Conservation (phyloP, 2,329 filamentous ascomycete species). For the Scortechinia acanthostroma region DNA sequence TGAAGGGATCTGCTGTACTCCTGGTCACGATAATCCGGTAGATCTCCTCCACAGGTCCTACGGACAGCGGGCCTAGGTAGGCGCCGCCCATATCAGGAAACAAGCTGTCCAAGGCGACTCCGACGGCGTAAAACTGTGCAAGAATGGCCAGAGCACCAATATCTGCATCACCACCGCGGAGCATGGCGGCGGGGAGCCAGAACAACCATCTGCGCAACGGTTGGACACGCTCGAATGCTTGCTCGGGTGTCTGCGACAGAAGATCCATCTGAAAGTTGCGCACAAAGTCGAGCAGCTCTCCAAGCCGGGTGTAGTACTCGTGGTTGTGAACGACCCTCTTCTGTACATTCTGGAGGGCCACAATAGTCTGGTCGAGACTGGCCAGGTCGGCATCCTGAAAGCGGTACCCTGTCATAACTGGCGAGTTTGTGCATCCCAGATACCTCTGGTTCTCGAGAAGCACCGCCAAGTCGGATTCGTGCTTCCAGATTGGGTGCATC, state of each 20-base stretch:
- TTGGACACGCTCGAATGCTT: constrained; percentile 57
- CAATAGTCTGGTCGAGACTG: constrained; percentile 30
- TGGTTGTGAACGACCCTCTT: constrained; percentile 30
- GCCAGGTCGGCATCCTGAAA: constrained; percentile 23
- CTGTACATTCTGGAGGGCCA: constrained; percentile 27
- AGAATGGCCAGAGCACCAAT: constrained; percentile 52
- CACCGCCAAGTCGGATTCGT: constrained; percentile 49
- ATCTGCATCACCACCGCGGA: constrained; percentile 48
- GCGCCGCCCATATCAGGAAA: constrained; percentile 56
- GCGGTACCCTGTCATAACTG: constrained; percentile 11
- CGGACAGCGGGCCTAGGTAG: constrained; percentile 46
- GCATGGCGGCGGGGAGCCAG: constrained; percentile 56
- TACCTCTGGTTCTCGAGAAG: constrained; percentile 34
- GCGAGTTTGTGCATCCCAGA: constrained; percentile 18
- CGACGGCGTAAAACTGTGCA: constrained; percentile 58
- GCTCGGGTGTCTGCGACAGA: constrained; percentile 37
- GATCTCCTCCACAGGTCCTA: constrained; percentile 53
- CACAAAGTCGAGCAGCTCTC: constrained; percentile 10
- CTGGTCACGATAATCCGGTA: constrained; percentile 26
- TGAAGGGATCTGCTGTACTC: constrained; percentile 27
- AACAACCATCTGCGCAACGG: constrained; percentile 61
- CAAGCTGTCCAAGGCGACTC: constrained; percentile 51
- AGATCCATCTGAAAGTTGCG: constrained; percentile 26
- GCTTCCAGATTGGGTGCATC: constrained; percentile 52
- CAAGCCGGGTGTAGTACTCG: constrained; percentile 20